Evolutionary conservation across 2,329 filamentous ascomycete genomes (phyloP).

Genomic region (Cladosporium halotolerans): DNA sequence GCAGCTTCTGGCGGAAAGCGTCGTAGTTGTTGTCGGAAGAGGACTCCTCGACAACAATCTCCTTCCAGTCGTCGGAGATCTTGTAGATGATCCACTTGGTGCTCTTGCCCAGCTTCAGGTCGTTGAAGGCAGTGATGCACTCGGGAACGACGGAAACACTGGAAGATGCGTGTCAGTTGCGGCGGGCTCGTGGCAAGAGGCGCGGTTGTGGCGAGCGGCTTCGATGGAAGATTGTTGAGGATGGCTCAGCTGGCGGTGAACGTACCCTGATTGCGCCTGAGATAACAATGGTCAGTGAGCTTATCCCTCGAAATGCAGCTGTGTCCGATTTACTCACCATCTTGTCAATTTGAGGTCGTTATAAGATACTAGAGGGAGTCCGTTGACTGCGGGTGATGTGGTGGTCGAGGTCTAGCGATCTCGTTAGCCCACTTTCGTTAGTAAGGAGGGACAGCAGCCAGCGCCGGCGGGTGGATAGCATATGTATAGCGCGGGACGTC

Average conservation of each 20-base stretch:
- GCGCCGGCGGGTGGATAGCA: too few species aligned
- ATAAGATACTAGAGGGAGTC: conserved; percentile 4
- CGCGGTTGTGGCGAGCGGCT: too few species aligned
- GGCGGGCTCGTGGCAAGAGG: not conserved
- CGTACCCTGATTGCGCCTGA: conserved; percentile 11
- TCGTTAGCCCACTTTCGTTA: not conserved
- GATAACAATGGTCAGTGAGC: not conserved
- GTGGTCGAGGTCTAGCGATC: not conserved
- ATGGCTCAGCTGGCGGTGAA: not conserved
- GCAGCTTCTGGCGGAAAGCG: conserved; percentile 67
- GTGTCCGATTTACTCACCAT: not conserved
- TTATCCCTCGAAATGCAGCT: too few species aligned
- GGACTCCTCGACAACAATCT: conserved; percentile 73
- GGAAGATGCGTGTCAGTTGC: conserved; percentile 15
- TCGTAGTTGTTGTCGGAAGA: conserved; percentile 63
- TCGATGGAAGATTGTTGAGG: not conserved
- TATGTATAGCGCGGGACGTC: too few species aligned
- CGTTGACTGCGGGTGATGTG: not conserved
- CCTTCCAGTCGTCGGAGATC: conserved; percentile 73
- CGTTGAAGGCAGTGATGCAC: conserved; percentile 65
- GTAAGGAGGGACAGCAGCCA: not conserved
- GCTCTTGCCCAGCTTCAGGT: conserved; percentile 75
- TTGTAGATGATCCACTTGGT: conserved; percentile 82
- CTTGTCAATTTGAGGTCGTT: not conserved
- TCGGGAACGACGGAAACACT: conserved; percentile 69